Evolutionary conservation across 169 alveolate genomes (phyloP), one percentile per base, ranked within the genome.

Genomic region (Pseudocohnilembus persalinus): DNA sequence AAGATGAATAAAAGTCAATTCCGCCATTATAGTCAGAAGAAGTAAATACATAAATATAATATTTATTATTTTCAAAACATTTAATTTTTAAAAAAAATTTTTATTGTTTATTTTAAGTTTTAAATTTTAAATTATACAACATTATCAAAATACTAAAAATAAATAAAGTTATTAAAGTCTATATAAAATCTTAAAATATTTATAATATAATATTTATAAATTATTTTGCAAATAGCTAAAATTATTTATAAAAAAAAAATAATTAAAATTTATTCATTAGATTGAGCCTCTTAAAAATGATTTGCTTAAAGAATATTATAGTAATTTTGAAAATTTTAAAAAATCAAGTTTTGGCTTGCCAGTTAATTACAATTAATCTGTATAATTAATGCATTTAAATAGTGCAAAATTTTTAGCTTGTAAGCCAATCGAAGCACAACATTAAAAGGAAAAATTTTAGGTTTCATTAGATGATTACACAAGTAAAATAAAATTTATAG

Each of bases 381-480:
- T 79, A 26, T 63, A 79, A 63, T 64, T 79, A 25, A n/a, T 79
- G 73, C 84, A 86, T 80, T 68, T 86, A 24, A 83, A 83, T 63
- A 73, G 83, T 31, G 80, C 90, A 25, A 86, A 86, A 80, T 86
- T 86, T 75, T 75, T 86, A 29, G 90, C 90, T 75, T 86, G 90
- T 74, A 77, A 86, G 63, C 72, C 77, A n/a, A 86, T 63, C 27
- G 90, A 86, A 74, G 90, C 90, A 27, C 49, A 83, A 29, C 15
- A 74, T 63, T 86, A 86, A 76, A 63, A 76, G 33, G 83, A 76
- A 74, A 86, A 86, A 74, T 86, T 74, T 68, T 72, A 72, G 31
- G 78, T 86, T 0, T 11, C 68, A 11, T 20, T 49, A 11, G 68
- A 49, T 49, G 68, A 49, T 49, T 49, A 49, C 20, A 49, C 68